Evolutionary conservation across 768 basidiomycete species (phyloP).

Genomic region (Lentinula sp.): DNA sequence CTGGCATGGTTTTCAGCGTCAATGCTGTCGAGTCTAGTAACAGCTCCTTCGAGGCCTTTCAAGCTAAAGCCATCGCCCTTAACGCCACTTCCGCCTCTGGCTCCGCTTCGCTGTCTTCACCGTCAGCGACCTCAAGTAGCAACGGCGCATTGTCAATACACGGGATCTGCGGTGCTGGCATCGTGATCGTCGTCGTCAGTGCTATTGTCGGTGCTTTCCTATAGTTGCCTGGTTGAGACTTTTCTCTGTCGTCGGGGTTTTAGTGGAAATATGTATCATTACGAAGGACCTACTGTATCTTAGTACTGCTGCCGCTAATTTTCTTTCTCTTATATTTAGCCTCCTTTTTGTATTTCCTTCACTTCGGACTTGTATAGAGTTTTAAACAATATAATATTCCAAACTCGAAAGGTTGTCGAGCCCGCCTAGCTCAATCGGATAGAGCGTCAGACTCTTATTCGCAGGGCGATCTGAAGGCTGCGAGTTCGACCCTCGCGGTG

Average conservation of each 20-base stretch:
- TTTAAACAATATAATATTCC: background rate
- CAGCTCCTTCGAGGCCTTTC: conserved; percentile 50
- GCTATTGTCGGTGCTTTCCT: conserved; percentile 16
- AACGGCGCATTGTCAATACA: conserved; percentile 9
- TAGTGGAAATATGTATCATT: background rate
- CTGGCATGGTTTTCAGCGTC: conserved; percentile 55
- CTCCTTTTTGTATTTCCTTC: background rate
- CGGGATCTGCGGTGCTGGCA: conserved; percentile 18
- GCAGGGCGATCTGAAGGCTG: background rate
- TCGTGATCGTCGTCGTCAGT: conserved; percentile 16
- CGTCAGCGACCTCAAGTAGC: conserved; percentile 11
- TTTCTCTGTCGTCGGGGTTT: background rate
- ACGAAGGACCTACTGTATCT: background rate
- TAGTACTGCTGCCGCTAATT: background rate
- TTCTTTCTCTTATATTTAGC: background rate
- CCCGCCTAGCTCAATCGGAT: conserved; percentile 63
- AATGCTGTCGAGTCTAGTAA: conserved; percentile 46
- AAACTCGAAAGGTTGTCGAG: conserved; percentile 3
- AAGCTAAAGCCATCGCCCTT: conserved; percentile 34
- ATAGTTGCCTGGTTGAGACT: conserved; percentile 2
- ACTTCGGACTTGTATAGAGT: background rate
- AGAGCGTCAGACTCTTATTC: conserved; percentile 57
- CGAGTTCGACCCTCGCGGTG: conserved; percentile 6
- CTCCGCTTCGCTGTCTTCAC: conserved; percentile 13
- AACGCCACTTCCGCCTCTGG: conserved; percentile 28